Evolutionary conservation across 768 basidiomycete species (phyloP), one percentile per base, ranked within the genome.

Genomic region (Pholiota microspora): DNA sequence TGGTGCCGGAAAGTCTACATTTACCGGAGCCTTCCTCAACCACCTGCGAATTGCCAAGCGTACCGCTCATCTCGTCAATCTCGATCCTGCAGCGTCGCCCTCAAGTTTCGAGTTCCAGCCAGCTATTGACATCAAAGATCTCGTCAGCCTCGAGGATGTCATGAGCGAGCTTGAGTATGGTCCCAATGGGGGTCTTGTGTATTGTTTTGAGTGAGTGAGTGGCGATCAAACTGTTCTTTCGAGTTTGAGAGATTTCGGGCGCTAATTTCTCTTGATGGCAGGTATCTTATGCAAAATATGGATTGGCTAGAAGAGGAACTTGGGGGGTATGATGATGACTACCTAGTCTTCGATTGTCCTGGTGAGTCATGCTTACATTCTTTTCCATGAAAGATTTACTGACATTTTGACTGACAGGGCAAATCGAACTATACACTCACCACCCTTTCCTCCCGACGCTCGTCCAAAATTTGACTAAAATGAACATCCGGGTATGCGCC

Each of bases 381-480:
- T 29, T 15, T 34, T 15, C 31, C 44, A 12, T 35, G 28, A 47
- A 31, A 8, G 31, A 25, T 15, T 27, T 12, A 6, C 7, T 42
- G 60, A 54, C 35, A 32, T 28, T 36, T 23, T 24, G 16, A 34
- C 8, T 13, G 25, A 47, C 42, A 94, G 94, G 95, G 31, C 97
- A 99, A 72, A 99, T 99, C 64, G 97, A 99, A 71, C 80, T 99
- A 15, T 98, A 98, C 69, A 98, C 97, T 2, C 97, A 99, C 71
- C 94, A 98, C 64, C 94, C 96, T 0, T 93, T 99, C 70, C 83
- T 99, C 34, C 95, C 97, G 0, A 84, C 87, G 5, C 85, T 99
- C 34, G 89, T 91, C n/a, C 80, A 84, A 69, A 76, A 86, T 67
- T 70, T 93, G 58, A 71, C 80, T 61, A 79, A 85, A 46, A 78